Conservation (phyloP, 169 alveolate genomes). For the Plasmodium cynomolgi region DNA sequence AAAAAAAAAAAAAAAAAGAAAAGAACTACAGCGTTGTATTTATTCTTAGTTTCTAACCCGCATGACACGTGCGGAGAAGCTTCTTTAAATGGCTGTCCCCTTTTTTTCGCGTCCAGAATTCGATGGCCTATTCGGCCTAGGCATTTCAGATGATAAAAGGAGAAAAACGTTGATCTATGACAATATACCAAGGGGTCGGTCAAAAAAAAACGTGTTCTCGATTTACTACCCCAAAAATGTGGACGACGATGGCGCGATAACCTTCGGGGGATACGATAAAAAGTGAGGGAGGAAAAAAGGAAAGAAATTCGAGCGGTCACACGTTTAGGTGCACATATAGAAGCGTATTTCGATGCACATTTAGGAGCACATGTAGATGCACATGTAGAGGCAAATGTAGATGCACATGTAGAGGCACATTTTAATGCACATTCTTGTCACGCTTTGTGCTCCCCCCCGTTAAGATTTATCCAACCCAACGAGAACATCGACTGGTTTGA, state of each 20-base stretch:
- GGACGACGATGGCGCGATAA: constrained; percentile 71
- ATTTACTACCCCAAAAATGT: constrained; percentile 70
- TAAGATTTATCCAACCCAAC: constrained; percentile 49
- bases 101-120: constrained; percentile 35
- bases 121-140: constrained; percentile 73
- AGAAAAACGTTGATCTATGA: constrained; percentile 36
- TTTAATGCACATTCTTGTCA: not conserved
- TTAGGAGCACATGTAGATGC: not conserved
- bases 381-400: too few relatives aligned
- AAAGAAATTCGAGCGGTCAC: not conserved
- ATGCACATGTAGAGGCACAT: not conserved
- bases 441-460: not conserved
- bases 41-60: not conserved
- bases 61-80: not conserved
- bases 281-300: constrained; percentile 28
- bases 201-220: constrained; percentile 42
- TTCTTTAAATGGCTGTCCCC: not conserved
- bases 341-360: not conserved
- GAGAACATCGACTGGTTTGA: constrained; percentile 66
- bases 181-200: constrained; percentile 43
- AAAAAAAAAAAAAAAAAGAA: not conserved
- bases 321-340: not conserved
- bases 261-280: constrained; percentile 72
- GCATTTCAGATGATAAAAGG: constrained; percentile 64
- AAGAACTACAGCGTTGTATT: not conserved